Conservation (phyloP, 306 rosid species). For the apple (Malus domestica) region ASM211411v1 NC_041794.1:4753501-4754000, state of each 20-base stretch:
- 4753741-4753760: not conserved
- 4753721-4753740: not conserved
- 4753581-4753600: conserved; percentile 8
- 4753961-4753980: not conserved
- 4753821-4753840: conserved; percentile 32
- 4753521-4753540: conserved; percentile 26
- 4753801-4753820: conserved; percentile 16
- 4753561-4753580: conserved; percentile 26
- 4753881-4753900: conserved; percentile 1
- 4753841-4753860: not conserved
- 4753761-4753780: not conserved
- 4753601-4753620: conserved; percentile 16
- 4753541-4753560: not conserved
- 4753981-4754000: not conserved
- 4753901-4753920: not conserved
- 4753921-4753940: no score
- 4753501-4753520: not conserved
- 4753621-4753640: conserved; percentile 54
- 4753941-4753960: not conserved
- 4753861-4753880: not conserved
- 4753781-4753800: not conserved
- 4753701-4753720: not conserved
- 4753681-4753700: not conserved
- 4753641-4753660: conserved; percentile 8
- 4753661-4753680: no score